phyloP scores from a whole-genome alignment of 148 eudicot genomes.

The Chenopodium suecicum region DNA sequence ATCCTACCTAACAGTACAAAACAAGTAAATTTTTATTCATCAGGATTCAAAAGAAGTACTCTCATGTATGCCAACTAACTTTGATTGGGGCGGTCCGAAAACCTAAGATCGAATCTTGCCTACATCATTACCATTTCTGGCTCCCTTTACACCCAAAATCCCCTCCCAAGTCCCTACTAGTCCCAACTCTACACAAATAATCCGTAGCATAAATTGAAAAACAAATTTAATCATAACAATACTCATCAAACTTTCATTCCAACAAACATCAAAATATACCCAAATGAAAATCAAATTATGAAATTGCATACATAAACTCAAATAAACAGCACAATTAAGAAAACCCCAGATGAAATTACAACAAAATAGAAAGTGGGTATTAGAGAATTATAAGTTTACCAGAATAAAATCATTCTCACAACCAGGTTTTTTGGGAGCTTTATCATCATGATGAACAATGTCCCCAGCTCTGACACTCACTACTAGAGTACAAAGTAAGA shows the following conservation, averaged over 20 bases:
- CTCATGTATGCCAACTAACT: too few relatives aligned
- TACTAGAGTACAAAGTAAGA: slow-evolving; percentile 27
- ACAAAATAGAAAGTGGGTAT: slow-evolving; percentile 30
- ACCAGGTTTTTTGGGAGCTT: slow-evolving; percentile 79
- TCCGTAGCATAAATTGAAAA: background rate
- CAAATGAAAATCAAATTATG: slow-evolving; percentile 10
- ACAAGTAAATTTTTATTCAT: background rate
- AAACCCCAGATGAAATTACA: background rate
- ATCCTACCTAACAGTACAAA: background rate
- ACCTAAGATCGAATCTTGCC: too few relatives aligned
- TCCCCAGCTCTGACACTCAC: slow-evolving; percentile 63
- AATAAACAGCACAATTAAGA: background rate
- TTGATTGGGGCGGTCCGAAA: too few relatives aligned
- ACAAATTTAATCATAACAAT: background rate
- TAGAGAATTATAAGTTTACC: slow-evolving; percentile 37
- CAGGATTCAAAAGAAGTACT: too few relatives aligned
- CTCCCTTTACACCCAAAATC: background rate
- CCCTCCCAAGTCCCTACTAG: too few relatives aligned
- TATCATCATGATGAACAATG: slow-evolving; percentile 72
- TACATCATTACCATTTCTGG: too few relatives aligned
- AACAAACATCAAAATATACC: slow-evolving; percentile 24
- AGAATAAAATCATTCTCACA: slow-evolving; percentile 79
- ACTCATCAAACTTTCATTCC: too few relatives aligned
- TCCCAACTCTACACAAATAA: background rate
- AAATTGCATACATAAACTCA: background rate